A percentile compares a stretch with the other conserved stretches of the same genome.
phyloP scores from a whole-genome alignment of 2,329 filamentous ascomycete genomes.

The Talaromyces sp. region DNA sequence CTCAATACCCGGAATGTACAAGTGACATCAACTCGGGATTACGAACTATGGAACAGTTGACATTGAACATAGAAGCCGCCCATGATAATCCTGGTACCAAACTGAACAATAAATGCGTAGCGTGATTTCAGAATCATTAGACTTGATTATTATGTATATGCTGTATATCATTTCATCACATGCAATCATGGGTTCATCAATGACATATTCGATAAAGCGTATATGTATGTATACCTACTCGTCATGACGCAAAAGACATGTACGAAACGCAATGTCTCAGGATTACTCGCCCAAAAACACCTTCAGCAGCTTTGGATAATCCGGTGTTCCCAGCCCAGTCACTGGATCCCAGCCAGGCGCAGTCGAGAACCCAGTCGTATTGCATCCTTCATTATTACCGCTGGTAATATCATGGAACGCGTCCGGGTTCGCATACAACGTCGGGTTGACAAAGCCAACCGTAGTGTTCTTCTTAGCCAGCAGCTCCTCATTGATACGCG shows the following conservation, averaged over 20 bases:
- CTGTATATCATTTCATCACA: not conserved
- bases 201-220: not conserved
- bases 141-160: not conserved
- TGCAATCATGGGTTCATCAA: not conserved
- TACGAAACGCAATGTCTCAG: not conserved
- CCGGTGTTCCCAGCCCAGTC: constrained; percentile 26
- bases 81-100: too few species aligned
- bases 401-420: constrained; percentile 27
- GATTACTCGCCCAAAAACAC: constrained; percentile 23
- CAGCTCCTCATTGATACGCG: constrained; percentile 58
- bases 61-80: too few species aligned
- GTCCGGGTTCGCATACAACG: constrained; percentile 45
- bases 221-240: not conserved
- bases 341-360: constrained; percentile 25
- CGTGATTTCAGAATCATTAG: too few species aligned
- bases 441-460: constrained; percentile 57
- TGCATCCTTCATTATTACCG: constrained; percentile 26
- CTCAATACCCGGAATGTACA: not conserved
- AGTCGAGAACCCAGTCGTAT: constrained; percentile 21
- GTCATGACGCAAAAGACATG: not conserved
- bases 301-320: constrained; percentile 26
- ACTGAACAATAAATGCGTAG: too few species aligned
- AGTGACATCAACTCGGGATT: not conserved
- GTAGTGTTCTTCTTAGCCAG: constrained; percentile 44
- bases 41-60: too few species aligned